phyloP scores from a whole-genome alignment of 495 filamentous ascomycete genomes.

The Penicillium dipodomyicola region DNA sequence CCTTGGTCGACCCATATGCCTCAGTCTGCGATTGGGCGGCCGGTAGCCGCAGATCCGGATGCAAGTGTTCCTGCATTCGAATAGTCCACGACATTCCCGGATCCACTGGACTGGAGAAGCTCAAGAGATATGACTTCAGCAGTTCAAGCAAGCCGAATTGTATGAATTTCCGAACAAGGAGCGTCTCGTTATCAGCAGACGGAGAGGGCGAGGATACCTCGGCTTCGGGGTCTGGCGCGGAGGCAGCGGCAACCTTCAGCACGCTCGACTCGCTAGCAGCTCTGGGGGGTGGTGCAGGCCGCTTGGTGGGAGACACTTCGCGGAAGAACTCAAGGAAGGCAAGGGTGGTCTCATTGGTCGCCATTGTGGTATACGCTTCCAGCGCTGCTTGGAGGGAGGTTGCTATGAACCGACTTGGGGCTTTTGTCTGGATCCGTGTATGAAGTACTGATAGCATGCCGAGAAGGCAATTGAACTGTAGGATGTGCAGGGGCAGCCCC shows the following conservation, averaged over 20 bases:
- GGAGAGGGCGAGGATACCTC: conserved; percentile 53
- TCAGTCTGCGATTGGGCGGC: conserved; percentile 54
- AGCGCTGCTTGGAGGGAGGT: conserved; percentile 78
- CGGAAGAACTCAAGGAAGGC: conserved; percentile 74
- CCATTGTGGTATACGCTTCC: conserved; percentile 59
- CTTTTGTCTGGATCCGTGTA: conserved; percentile 82
- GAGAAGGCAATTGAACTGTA: conserved; percentile 72
- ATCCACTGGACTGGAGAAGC: conserved; percentile 53
- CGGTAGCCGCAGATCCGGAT: conserved; percentile 47
- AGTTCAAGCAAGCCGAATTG: conserved; percentile 86
- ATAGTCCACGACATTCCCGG: conserved; percentile 71
- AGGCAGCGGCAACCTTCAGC: conserved; percentile 41
- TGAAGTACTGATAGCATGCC: conserved; percentile 84
- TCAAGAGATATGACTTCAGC: conserved; percentile 72
- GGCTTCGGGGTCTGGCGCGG: conserved; percentile 80
- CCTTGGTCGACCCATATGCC: conserved; percentile 60
- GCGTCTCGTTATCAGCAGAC: conserved; percentile 51
- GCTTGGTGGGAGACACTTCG: conserved; percentile 65
- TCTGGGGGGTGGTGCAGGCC: conserved; percentile 72
- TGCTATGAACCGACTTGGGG: conserved; percentile 89
- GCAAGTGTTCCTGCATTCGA: conserved; percentile 69
- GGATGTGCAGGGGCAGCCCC: conserved; percentile 28
- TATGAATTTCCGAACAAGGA: conserved; percentile 65
- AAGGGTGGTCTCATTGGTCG: conserved; percentile 63
- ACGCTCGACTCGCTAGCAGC: conserved; percentile 54